phyloP scores from a whole-genome alignment of 768 basidiomycete genomes.

The Boletus sp. region DNA sequence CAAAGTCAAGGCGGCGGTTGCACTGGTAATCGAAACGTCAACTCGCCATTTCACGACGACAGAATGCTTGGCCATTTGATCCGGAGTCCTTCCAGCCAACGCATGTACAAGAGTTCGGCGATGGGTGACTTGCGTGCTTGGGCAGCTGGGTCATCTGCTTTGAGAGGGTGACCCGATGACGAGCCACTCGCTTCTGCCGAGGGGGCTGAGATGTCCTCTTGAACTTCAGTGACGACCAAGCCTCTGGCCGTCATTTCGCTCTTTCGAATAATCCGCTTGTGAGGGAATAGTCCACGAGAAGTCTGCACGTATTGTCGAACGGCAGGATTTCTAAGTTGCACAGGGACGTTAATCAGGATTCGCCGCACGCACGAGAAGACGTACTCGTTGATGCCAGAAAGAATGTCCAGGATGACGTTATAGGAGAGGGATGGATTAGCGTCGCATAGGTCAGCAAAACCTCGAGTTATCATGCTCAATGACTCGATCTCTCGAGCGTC shows the following conservation, averaged over 20 bases:
- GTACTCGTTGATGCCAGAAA: conserved; percentile 89
- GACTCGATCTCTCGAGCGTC: conserved; percentile 87
- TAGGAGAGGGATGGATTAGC: conserved; percentile 86
- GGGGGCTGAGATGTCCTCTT: conserved; percentile 63
- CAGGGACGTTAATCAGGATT: conserved; percentile 4
- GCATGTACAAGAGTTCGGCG: conserved; percentile 93
- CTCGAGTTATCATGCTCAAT: conserved; percentile 83
- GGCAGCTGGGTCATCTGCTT: conserved; percentile 38
- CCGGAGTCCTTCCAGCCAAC: conserved; percentile 91
- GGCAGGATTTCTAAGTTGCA: conserved; percentile 59
- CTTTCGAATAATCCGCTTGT: conserved; percentile 72
- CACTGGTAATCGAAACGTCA: not conserved
- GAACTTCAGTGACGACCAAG: conserved; percentile 77
- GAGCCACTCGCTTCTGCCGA: conserved; percentile 37
- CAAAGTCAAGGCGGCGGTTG: not conserved
- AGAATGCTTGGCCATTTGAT: conserved; percentile 85
- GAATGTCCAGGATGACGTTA: conserved; percentile 82
- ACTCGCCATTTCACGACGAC: conserved; percentile 23
- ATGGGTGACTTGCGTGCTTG: conserved; percentile 79
- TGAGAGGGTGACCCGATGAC: conserved; percentile 28
- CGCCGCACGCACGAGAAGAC: conserved; percentile 30
- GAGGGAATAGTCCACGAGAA: conserved; percentile 75
- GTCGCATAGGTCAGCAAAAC: conserved; percentile 83
- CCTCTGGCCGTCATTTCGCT: conserved; percentile 87
- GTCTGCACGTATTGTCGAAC: conserved; percentile 83